Evolutionary conservation across 345 rosid genomes (phyloP).

Genomic region (Syzygium aqueum): DNA sequence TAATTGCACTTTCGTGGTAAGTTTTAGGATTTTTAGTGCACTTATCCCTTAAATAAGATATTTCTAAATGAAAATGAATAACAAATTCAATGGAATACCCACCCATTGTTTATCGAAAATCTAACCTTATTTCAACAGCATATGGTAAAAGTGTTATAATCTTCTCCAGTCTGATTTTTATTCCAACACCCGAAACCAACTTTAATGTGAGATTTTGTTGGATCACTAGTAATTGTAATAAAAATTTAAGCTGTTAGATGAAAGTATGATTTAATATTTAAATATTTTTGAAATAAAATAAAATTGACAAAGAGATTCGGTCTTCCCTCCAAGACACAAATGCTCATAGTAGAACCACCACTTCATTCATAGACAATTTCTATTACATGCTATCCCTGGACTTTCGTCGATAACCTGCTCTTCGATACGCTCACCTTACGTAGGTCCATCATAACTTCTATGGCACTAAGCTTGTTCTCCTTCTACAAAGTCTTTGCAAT

Average conservation of each 20-base stretch:
- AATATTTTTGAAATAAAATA: too few species aligned
- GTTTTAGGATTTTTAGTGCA: too few species aligned
- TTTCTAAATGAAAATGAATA: too few species aligned
- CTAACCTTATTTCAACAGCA: too few species aligned
- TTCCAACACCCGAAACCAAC: background rate
- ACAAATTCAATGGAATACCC: too few species aligned
- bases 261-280: too few species aligned
- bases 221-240: too few species aligned
- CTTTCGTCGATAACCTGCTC: rapidly evolving
- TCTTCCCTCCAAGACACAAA: background rate
- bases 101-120: too few species aligned
- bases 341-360: background rate
- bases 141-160: background rate
- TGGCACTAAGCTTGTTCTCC: background rate
- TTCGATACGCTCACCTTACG: background rate
- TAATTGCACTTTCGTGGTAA: too few species aligned
- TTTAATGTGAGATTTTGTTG: rapidly evolving
- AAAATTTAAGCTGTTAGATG: too few species aligned
- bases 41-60: too few species aligned
- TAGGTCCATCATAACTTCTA: background rate
- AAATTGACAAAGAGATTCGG: background rate
- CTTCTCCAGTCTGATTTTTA: background rate
- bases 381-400: background rate
- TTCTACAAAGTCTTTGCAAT: background rate
- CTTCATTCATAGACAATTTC: rapidly evolving